Conservation (phyloP, 1,139 yeast species). For the Blastobotrys proliferans region DNA sequence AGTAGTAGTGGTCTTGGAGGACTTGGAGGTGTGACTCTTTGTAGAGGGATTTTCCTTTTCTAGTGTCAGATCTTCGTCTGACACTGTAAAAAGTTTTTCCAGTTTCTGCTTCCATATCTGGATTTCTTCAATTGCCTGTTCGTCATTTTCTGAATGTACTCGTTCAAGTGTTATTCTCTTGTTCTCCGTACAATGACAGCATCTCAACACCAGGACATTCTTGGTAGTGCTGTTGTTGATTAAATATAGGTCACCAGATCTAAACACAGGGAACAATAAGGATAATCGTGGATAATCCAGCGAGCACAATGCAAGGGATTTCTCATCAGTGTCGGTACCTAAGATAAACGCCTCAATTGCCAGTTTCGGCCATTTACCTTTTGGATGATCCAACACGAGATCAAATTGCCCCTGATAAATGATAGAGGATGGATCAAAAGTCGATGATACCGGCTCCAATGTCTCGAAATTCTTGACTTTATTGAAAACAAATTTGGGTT, state of each 20-base stretch:
- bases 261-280: slow-evolving; percentile 36
- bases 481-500: slow-evolving; percentile 28
- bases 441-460: slow-evolving; percentile 28
- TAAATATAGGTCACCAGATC: slow-evolving; percentile 34
- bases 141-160: neutral
- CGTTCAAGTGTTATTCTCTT: slow-evolving; percentile 10
- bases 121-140: neutral
- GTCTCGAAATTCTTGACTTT: slow-evolving; percentile 31
- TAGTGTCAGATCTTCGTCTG: neutral
- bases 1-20: neutral
- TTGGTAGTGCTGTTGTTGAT: slow-evolving; percentile 13
- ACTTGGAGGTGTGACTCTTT: neutral
- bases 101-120: too few species aligned
- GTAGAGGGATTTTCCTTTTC: neutral
- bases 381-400: slow-evolving; percentile 32
- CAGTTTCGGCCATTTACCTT: slow-evolving; percentile 21
- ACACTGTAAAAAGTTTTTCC: neutral
- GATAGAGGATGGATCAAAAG: slow-evolving; percentile 23
- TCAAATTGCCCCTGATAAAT: slow-evolving; percentile 31
- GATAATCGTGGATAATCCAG: slow-evolving; percentile 35
- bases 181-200: slow-evolving; percentile 3
- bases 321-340: slow-evolving; percentile 15
- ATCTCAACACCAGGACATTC: slow-evolving; percentile 1
- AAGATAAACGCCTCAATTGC: slow-evolving; percentile 31
- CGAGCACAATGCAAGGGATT: slow-evolving; percentile 35